These are phyloP conservation scores for Phytophthora citricola DNA, from an alignment of 352 stramenopile genomes.

Conservation along the genomic window DNA sequence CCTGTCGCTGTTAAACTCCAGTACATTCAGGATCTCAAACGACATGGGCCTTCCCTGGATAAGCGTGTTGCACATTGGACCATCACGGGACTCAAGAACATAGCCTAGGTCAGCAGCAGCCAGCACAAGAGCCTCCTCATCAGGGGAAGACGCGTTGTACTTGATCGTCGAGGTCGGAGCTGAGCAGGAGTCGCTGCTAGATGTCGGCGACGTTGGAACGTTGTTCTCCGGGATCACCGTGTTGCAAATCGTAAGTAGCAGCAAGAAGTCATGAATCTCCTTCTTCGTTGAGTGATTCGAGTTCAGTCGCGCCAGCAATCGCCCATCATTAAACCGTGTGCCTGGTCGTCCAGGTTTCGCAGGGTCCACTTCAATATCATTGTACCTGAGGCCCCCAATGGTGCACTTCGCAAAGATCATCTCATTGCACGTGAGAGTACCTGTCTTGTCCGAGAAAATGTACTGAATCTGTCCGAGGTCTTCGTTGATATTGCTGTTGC, in stretches of 20 bases:
- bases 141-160: slow-evolving; percentile 87
- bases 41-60: slow-evolving; percentile 75
- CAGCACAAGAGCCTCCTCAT: slow-evolving; percentile 83
- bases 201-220: slow-evolving; percentile 31
- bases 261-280: slow-evolving; percentile 87
- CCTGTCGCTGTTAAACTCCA: slow-evolving; percentile 98
- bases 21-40: slow-evolving; percentile 95
- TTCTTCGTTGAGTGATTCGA: slow-evolving; percentile 84
- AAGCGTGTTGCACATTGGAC: slow-evolving; percentile 66
- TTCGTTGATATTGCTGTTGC: slow-evolving; percentile 91
- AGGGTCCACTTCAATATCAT: slow-evolving; percentile 78
- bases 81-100: slow-evolving; percentile 69
- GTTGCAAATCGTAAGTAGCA: slow-evolving; percentile 89
- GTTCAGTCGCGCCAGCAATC: slow-evolving; percentile 75
- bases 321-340: slow-evolving; percentile 82
- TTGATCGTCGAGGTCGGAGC: slow-evolving; percentile 46
- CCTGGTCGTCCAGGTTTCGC: slow-evolving; percentile 53
- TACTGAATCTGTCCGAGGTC: slow-evolving; percentile 92
- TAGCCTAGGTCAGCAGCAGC: slow-evolving; percentile 82
- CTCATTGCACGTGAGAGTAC: slow-evolving; percentile 87
- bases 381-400: slow-evolving; percentile 92
- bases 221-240: slow-evolving; percentile 83
- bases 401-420: slow-evolving; percentile 94
- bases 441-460: slow-evolving; percentile 92
- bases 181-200: slow-evolving; percentile 29